A percentile compares a stretch with the other conserved stretches of the same genome.
Conservation (phyloP, 2,329 filamentous ascomycete genomes). For the Cytospora leucostoma region DNA sequence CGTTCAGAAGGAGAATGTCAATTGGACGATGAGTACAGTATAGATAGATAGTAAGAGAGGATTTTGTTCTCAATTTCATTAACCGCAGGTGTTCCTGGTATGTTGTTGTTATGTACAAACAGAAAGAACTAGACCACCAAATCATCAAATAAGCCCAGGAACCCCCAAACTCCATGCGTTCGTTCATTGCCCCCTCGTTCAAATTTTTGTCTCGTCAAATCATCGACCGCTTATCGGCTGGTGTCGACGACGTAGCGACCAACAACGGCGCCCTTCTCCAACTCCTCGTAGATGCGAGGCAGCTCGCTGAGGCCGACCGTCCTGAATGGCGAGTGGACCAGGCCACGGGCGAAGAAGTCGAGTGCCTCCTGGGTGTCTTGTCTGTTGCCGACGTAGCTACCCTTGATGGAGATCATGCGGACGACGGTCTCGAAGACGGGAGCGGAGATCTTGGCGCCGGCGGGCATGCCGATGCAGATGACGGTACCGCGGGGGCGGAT, state of each 20-base stretch:
- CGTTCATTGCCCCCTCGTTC: neutral
- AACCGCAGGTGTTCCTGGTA: too few relatives aligned
- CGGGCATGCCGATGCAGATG: conserved; percentile 86
- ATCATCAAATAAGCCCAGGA: neutral
- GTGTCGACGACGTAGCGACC: conserved; percentile 80
- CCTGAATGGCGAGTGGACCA: conserved; percentile 89
- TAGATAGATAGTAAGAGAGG: too few relatives aligned
- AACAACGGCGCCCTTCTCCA: conserved; percentile 70
- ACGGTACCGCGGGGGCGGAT: conserved; percentile 80
- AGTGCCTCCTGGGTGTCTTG: conserved; percentile 85
- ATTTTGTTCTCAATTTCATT: too few relatives aligned
- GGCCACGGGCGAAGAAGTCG: conserved; percentile 81
- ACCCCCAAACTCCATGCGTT: conserved; percentile 14
- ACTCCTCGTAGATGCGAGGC: conserved; percentile 75
- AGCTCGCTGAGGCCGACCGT: conserved; percentile 78
- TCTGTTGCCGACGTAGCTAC: conserved; percentile 91
- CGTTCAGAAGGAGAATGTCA: too few relatives aligned
- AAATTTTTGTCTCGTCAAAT: neutral
- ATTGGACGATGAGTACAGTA: too few relatives aligned
- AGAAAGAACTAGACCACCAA: too few relatives aligned
- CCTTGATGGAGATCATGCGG: conserved; percentile 89
- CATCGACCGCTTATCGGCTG: conserved; percentile 51
- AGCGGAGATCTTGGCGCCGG: conserved; percentile 75
- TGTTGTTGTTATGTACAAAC: neutral
- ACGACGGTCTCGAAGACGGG: conserved; percentile 89